Percentiles rank a stretch among this genome's conserved stretches.
These are phyloP conservation scores for Mycena epipterygia DNA, from an alignment of 768 basidiomycete species.

Conservation along the genomic window DNA sequence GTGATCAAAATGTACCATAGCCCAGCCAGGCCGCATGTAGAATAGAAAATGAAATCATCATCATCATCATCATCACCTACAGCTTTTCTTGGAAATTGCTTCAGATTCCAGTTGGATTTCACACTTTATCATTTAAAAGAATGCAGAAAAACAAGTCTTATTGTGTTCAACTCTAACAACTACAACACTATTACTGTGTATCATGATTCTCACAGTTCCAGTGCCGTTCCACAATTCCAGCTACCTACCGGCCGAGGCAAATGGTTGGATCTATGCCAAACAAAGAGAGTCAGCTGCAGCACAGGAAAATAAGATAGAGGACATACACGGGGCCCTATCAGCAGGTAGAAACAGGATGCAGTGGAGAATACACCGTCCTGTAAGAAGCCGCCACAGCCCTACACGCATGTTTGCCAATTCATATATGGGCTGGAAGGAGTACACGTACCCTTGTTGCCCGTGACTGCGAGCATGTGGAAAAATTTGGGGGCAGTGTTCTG, in stretches of 20 bases:
- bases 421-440: not conserved
- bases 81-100: conserved; percentile 5
- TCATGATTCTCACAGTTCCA: not conserved
- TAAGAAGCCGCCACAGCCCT: not conserved
- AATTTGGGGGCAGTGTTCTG: too few species aligned
- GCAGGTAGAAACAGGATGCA: not conserved
- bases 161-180: too few species aligned
- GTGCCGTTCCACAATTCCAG: not conserved
- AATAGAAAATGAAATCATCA: too few species aligned
- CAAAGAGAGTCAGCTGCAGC: too few species aligned
- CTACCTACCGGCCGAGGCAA: not conserved
- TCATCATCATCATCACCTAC: too few species aligned
- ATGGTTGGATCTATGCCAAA: too few species aligned
- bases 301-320: not conserved
- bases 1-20: too few species aligned
- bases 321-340: not conserved
- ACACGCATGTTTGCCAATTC: not conserved
- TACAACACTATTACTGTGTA: too few species aligned
- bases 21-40: too few species aligned
- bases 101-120: not conserved
- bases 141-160: not conserved
- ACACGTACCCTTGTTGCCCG: too few species aligned
- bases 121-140: not conserved
- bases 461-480: too few species aligned
- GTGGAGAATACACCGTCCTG: not conserved